Conservation (phyloP, 345 rosid genomes). For the Gossypium sturtianum region DNA sequence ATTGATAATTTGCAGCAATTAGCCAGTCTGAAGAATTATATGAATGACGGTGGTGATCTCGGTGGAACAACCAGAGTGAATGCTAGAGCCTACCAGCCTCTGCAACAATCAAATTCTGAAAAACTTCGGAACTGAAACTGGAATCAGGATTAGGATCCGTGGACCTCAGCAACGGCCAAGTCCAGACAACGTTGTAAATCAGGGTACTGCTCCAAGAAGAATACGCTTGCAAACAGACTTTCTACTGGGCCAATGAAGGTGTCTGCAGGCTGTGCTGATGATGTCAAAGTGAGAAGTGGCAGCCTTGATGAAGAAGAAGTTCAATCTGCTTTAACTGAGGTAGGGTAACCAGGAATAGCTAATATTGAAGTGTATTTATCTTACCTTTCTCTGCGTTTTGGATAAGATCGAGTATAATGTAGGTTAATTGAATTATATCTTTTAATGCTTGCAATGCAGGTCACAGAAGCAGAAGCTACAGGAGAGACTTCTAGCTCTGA, state of each 20-base stretch:
- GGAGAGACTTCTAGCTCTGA: background rate
- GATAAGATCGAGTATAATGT: background rate
- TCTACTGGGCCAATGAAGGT: conserved; percentile 3
- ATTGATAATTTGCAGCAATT: conserved; percentile 28
- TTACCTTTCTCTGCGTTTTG: background rate
- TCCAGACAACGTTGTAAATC: conserved; percentile 21
- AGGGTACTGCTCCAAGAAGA: conserved; percentile 66
- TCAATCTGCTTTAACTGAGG: conserved; percentile 40
- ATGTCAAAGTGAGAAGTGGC: conserved; percentile 16
- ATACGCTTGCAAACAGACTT: conserved; percentile 34
- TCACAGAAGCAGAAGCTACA: conserved; percentile 14
- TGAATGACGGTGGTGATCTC: conserved; percentile 17
- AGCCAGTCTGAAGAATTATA: conserved; percentile 24
- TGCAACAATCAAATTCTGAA: conserved; percentile 21
- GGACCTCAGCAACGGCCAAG: conserved; percentile 27
- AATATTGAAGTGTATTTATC: background rate
- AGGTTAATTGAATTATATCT: background rate
- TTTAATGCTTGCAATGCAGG: conserved; percentile 25
- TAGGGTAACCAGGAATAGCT: conserved; percentile 10
- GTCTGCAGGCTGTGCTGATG: background rate
- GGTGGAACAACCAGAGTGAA: conserved; percentile 46
- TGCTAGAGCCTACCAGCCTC: conserved; percentile 41
- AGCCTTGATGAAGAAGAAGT: conserved; percentile 33
- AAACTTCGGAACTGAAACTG: conserved; percentile 35
- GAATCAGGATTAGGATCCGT: conserved; percentile 50